These are phyloP conservation scores for Ochetophila trinervis DNA, from an alignment of 306 rosid genomes.

Conservation along the genomic window DNA sequence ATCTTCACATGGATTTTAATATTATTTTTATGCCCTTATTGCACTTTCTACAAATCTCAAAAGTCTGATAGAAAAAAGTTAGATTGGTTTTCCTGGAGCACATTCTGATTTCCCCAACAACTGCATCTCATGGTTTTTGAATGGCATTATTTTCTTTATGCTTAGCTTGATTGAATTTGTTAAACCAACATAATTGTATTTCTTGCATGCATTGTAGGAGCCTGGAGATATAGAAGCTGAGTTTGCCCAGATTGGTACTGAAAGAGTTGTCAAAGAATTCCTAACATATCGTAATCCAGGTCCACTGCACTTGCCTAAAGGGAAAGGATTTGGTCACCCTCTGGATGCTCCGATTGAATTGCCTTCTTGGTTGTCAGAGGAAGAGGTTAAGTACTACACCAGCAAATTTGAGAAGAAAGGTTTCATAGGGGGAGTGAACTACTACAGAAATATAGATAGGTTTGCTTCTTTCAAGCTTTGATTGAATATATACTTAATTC, in stretches of 20 bases:
- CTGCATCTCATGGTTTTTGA: no score
- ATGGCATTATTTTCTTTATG: no score
- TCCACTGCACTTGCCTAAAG: constrained; percentile 57
- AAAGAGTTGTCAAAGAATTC: constrained; percentile 56
- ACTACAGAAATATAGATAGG: constrained; percentile 68
- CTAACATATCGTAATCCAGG: constrained; percentile 53
- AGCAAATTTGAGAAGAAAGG: constrained; percentile 56
- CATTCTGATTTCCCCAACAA: no score
- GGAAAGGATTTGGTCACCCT: constrained; percentile 45
- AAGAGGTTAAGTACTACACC: constrained; percentile 60
- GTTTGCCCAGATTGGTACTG: constrained; percentile 62
- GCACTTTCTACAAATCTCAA: no score
- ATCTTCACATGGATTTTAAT: no score
- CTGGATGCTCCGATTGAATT: constrained; percentile 41
- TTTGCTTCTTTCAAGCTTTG: not conserved
- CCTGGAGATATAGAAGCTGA: constrained; percentile 69
- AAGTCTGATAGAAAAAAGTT: no score
- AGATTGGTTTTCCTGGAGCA: no score
- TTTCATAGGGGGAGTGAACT: constrained; percentile 63
- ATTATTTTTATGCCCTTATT: no score
- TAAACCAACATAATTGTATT: no score
- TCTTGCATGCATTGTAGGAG: constrained; percentile 36
- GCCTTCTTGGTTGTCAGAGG: constrained; percentile 68
- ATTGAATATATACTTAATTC: not conserved
- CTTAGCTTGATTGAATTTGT: no score